Base-by-base conservation (phyloP, 495 filamentous ascomycete species). In the Tuber melanosporum region DNA sequence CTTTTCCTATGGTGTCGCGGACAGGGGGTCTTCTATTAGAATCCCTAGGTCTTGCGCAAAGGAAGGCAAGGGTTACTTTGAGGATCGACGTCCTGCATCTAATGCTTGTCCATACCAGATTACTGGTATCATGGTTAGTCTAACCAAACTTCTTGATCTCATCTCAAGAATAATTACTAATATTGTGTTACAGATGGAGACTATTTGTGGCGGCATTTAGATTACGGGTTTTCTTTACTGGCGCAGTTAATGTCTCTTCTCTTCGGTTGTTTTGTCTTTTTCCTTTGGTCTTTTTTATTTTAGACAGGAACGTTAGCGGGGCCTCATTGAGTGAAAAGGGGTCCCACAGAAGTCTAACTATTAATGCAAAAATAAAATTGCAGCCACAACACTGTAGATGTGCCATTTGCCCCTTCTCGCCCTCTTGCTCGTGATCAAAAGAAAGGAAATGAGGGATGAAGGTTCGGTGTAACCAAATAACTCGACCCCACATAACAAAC, bases 51-150 rank as follows among this genome's bases (percentile, higher is more conserved):
- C 93, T 82, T 89, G 88, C 84, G 95, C 92, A 74, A 93, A 93
- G 85, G 94, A 97, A 85, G 94, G 94, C 86, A 96, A 93, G 87
- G 95, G 95, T 81, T 99, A 99, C 90, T 98, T 99, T 80, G 95
- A 99, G 88, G 95, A 99, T 82, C 91, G 95, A 84, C 89, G 95
- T 81, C 95, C 95, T 70, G 95, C 95, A 70, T 94, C 91, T 84
- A 99, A 99, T 85, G 95, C 91, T 79, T 94, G 96, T 86, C 95
- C 95, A 42, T 99, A 99, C 87, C 94, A 94, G 87, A 94, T 97
- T 84, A 96, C 93, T 77, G 92, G 92, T 83, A 95, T 97, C 84
- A 92, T 96, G 83, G 92, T 94, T 85, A 32, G 57, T 66, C 26
- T 32, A 32, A 32, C 57, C 57, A 66, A 26, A 17, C 14, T 32